A percentile compares a stretch with the other conserved stretches of the same genome.
Conservation (phyloP, 75 land plant genomes). For the Cryptomeria japonica region DNA sequence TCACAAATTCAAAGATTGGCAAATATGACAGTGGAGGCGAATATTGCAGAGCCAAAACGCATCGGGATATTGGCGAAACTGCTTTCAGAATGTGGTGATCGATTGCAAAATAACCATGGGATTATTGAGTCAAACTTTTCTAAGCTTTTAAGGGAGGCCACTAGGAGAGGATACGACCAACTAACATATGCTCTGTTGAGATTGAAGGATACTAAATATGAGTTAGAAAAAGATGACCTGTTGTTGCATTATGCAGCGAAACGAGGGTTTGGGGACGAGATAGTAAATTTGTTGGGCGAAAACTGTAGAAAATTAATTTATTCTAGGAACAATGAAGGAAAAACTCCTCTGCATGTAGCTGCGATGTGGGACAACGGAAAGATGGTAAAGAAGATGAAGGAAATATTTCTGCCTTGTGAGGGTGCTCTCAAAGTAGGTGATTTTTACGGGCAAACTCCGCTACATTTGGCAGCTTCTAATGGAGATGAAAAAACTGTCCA, state of each 20-base stretch:
- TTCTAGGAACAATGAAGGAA: background rate
- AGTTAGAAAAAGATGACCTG: background rate
- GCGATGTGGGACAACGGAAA: background rate
- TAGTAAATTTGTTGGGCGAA: background rate
- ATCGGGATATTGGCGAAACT: background rate
- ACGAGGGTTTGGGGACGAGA: background rate
- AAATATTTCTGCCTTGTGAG: fast-evolving
- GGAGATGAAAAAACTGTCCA: background rate
- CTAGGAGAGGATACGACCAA: background rate
- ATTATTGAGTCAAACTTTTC: background rate
- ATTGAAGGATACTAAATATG: background rate
- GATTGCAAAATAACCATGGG: background rate
- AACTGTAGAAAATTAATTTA: background rate
- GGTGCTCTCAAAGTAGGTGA: background rate
- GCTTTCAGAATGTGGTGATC: background rate
- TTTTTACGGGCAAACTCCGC: background rate
- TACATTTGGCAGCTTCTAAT: background rate
- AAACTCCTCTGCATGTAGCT: background rate
- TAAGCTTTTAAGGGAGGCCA: background rate
- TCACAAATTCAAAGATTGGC: background rate
- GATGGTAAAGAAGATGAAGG: background rate
- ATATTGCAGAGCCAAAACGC: background rate
- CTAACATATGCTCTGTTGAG: background rate
- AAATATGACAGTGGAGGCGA: background rate
- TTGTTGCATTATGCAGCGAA: background rate